These are phyloP conservation scores for Daldinia sp. DNA, from an alignment of 2,329 filamentous ascomycete genomes.

Conservation along the genomic window DNA sequence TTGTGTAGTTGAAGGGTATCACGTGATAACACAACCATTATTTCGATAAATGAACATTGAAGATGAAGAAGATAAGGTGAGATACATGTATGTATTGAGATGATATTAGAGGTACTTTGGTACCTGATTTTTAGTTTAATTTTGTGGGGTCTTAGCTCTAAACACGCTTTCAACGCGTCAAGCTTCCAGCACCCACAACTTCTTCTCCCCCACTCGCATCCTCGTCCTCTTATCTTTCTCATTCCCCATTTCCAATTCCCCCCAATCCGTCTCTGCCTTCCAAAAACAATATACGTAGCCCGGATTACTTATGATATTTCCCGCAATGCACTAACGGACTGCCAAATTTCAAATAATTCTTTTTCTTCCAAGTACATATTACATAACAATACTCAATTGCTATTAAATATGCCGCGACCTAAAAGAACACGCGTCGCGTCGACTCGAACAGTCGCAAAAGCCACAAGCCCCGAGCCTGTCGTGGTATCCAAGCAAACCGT, in stretches of 20 bases:
- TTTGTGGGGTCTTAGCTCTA: constrained; percentile 5
- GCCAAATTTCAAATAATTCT: background rate
- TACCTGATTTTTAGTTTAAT: background rate
- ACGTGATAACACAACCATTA: background rate
- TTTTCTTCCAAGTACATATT: constrained; percentile 8
- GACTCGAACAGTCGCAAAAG: constrained; percentile 45
- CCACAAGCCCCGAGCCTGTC: constrained; percentile 35
- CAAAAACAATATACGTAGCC: constrained; percentile 21
- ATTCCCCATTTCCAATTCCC: background rate
- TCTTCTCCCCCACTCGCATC: constrained; percentile 7
- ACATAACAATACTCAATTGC: constrained; percentile 6
- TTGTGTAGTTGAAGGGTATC: background rate
- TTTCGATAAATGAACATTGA: background rate
- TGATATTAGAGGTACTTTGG: background rate
- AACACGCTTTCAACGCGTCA: constrained; percentile 9
- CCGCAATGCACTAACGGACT: constrained; percentile 4
- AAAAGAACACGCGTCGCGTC: constrained; percentile 47
- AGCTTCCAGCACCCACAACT: background rate
- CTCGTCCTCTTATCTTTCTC: constrained; percentile 3
- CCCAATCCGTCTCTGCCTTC: constrained; percentile 7
- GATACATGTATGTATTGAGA: background rate
- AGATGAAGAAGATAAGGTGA: background rate
- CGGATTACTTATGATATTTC: background rate
- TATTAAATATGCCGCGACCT: constrained; percentile 49
- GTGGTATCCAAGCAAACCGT: constrained; percentile 26